These are phyloP conservation scores for Bondarzewia mesenterica DNA, from an alignment of 1,284 basidiomycete genomes.

Conservation along the genomic window DNA sequence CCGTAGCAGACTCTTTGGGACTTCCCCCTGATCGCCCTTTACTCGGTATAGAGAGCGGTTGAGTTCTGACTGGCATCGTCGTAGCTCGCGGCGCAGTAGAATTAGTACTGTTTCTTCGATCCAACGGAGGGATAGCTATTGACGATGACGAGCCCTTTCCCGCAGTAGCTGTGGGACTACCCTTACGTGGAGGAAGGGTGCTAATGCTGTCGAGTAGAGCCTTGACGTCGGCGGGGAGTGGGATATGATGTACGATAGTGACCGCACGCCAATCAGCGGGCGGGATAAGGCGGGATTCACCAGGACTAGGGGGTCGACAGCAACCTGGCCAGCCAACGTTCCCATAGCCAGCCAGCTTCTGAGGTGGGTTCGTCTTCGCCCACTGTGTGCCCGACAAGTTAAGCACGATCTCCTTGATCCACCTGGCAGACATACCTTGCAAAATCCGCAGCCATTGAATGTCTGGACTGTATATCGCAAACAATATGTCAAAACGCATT, in stretches of 20 bases:
- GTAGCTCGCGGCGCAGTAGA: constrained; percentile 19
- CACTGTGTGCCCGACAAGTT: constrained; percentile 40
- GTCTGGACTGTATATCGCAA: constrained; percentile 45
- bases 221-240: constrained; percentile 65
- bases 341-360: constrained; percentile 44
- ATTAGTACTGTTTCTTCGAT: constrained; percentile 33
- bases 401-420: constrained; percentile 17
- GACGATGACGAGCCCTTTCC: constrained; percentile 18
- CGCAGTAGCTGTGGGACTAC: constrained; percentile 13
- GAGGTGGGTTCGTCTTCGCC: constrained; percentile 49
- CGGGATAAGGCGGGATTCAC: constrained; percentile 52
- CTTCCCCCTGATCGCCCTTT: constrained; percentile 38
- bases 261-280: constrained; percentile 76
- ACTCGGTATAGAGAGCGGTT: constrained; percentile 26
- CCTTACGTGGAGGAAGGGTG: constrained; percentile 13
- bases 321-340: constrained; percentile 81
- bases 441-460: constrained; percentile 79
- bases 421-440: constrained; percentile 51
- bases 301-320: constrained; percentile 57
- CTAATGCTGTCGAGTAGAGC: constrained; percentile 48
- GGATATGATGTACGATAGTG: constrained; percentile 58
- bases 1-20: constrained; percentile 33
- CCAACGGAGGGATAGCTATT: constrained; percentile 37
- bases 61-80: constrained; percentile 17
- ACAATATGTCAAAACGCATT: constrained; percentile 7